Percentiles rank a stretch among this genome's conserved stretches.
These are phyloP conservation scores for Balansia obtecta DNA, from an alignment of 2,329 filamentous ascomycete genomes.

Conservation along the genomic window DNA sequence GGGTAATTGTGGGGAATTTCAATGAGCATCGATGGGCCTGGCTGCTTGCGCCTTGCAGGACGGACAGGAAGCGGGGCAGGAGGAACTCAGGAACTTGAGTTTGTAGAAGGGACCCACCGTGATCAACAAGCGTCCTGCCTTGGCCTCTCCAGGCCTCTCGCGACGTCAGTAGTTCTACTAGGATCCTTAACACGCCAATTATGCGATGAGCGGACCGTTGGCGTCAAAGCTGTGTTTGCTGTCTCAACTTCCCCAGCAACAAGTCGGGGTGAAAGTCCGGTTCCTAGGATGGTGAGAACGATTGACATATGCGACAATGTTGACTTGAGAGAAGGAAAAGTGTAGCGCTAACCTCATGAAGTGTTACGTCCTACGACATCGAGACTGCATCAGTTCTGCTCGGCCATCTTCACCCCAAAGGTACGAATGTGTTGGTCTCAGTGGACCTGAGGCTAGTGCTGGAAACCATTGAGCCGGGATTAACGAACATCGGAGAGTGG, in stretches of 20 bases:
- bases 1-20: background rate
- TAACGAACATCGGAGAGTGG: constrained; percentile 69
- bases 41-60: background rate
- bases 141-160: background rate
- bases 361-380: constrained; percentile 36
- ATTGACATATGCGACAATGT: background rate
- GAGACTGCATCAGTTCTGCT: constrained; percentile 50
- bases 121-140: too few species aligned
- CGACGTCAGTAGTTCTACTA: background rate
- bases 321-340: background rate
- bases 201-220: constrained; percentile 34
- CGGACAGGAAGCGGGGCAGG: too few species aligned
- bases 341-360: background rate
- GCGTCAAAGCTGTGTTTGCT: constrained; percentile 56
- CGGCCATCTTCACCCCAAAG: constrained; percentile 50
- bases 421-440: constrained; percentile 33
- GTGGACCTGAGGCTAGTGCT: constrained; percentile 66
- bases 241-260: constrained; percentile 39
- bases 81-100: too few species aligned
- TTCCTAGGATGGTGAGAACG: constrained; percentile 76
- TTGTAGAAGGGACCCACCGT: background rate
- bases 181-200: background rate
- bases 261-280: constrained; percentile 65
- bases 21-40: background rate
- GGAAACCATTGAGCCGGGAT: constrained; percentile 46